A percentile compares a stretch with the other conserved stretches of the same genome.
Evolutionary conservation across 1,139 yeast genomes (phyloP).

Genomic region (Scheffersomyces quercinus): DNA sequence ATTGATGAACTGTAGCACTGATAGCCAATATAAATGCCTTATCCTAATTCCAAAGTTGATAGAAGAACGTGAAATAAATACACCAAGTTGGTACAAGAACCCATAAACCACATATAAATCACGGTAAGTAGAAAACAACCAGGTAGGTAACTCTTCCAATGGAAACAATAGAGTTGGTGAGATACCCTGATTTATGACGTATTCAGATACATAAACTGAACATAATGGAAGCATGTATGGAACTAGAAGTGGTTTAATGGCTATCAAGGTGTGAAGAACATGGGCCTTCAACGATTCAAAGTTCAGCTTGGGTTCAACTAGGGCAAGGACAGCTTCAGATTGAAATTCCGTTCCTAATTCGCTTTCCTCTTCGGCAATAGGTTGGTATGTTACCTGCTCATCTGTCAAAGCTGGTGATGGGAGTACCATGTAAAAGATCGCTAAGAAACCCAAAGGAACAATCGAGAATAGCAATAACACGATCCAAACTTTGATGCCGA

Average conservation of each 20-base stretch:
- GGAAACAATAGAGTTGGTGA: constrained; percentile 86
- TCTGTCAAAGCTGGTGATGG: constrained; percentile 19
- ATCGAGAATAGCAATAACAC: constrained; percentile 35
- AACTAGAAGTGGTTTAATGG: constrained; percentile 50
- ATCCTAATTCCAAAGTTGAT: constrained; percentile 63
- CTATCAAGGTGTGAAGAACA: constrained; percentile 35
- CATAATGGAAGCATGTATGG: constrained; percentile 85
- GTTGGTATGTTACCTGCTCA: constrained; percentile 1
- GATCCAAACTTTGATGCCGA: constrained; percentile 31
- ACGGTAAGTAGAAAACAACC: constrained; percentile 62
- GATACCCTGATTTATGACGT: constrained; percentile 87
- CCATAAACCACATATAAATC: constrained; percentile 94
- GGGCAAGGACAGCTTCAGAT: background rate
- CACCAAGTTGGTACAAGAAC: constrained; percentile 90
- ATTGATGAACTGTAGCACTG: constrained; percentile 69
- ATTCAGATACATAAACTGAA: constrained; percentile 83
- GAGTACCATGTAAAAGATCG: constrained; percentile 27
- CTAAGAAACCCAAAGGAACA: constrained; percentile 38
- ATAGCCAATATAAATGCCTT: constrained; percentile 56
- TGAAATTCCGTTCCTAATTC: constrained; percentile 2
- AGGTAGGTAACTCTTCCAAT: constrained; percentile 59
- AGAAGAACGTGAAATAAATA: constrained; percentile 85
- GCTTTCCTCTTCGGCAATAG: background rate
- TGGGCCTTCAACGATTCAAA: constrained; percentile 16
- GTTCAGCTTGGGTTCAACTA: background rate